Evolutionary conservation across 208 protist genomes (phyloP).

Genomic region (Leishmania turanica): DNA sequence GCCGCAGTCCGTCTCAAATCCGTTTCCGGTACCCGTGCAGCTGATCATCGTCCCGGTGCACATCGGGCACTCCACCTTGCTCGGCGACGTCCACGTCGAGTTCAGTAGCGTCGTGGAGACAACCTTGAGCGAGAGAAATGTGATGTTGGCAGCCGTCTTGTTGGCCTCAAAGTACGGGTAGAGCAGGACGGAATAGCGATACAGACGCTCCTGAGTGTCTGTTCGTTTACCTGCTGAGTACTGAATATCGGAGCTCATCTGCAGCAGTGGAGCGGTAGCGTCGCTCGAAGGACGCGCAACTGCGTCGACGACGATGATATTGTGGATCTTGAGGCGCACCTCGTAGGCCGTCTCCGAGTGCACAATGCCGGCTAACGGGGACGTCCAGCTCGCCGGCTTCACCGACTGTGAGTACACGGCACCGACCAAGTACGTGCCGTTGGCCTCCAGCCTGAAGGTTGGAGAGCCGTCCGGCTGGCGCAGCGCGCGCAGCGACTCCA

Average conservation of each 20-base stretch:
- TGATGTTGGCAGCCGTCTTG: slow-evolving; percentile 36
- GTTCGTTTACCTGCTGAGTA: slow-evolving; percentile 46
- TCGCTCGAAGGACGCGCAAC: slow-evolving; percentile 1
- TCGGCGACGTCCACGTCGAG: slow-evolving; percentile 64
- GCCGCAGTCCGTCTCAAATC: slow-evolving; percentile 61
- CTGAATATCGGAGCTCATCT: slow-evolving; percentile 55
- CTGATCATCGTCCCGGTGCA: slow-evolving; percentile 64
- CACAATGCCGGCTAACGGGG: slow-evolving; percentile 50
- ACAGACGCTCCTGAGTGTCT: slow-evolving; percentile 70
- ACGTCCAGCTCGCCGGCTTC: slow-evolving; percentile 62
- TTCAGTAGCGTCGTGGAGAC: slow-evolving; percentile 47
- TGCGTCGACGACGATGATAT: slow-evolving; percentile 57
- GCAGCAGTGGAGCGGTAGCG: slow-evolving; percentile 9
- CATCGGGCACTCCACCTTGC: slow-evolving; percentile 53
- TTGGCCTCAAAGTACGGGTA: slow-evolving; percentile 62
- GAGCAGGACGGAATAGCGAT: slow-evolving; percentile 67
- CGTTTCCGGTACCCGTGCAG: slow-evolving; percentile 60
- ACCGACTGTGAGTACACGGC: slow-evolving; percentile 81
- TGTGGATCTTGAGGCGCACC: slow-evolving; percentile 58
- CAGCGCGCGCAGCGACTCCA: slow-evolving; percentile 68
- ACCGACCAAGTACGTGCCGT: slow-evolving; percentile 57
- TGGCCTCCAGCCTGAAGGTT: slow-evolving; percentile 54
- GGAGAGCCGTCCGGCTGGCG: slow-evolving; percentile 56
- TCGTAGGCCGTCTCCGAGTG: slow-evolving; percentile 44
- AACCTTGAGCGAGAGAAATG: slow-evolving; percentile 21